Percentiles rank a stretch among this genome's conserved stretches.
Evolutionary conservation across 2,329 filamentous ascomycete genomes (phyloP).

Genomic region (Fusarium sp.): DNA sequence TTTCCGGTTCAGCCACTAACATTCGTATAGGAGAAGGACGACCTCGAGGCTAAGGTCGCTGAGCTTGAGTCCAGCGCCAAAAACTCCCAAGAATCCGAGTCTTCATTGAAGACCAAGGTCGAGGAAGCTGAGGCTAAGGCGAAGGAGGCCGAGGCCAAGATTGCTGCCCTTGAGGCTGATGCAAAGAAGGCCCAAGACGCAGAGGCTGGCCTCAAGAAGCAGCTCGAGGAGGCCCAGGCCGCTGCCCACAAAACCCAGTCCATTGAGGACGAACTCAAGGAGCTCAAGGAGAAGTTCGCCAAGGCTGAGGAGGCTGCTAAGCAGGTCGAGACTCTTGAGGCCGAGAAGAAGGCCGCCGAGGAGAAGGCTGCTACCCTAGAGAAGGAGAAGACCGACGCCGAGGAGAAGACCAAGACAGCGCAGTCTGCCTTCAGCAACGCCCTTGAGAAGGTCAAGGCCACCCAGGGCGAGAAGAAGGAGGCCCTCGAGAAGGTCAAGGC

Average conservation of each 20-base stretch:
- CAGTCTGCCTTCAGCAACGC: slow-evolving; percentile 30
- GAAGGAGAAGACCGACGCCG: slow-evolving; percentile 33
- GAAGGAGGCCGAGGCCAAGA: too few relatives aligned
- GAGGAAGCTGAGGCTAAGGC: slow-evolving; percentile 25
- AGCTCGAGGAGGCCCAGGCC: slow-evolving; percentile 33
- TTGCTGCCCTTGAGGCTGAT: too few relatives aligned
- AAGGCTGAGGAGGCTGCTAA: slow-evolving; percentile 29
- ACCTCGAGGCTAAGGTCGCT: slow-evolving; percentile 36
- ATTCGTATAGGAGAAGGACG: slow-evolving; percentile 43
- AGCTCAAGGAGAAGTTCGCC: slow-evolving; percentile 40
- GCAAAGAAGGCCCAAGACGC: too few relatives aligned
- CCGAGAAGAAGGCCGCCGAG: slow-evolving; percentile 17
- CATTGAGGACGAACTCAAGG: slow-evolving; percentile 35
- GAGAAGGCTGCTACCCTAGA: slow-evolving; percentile 9
- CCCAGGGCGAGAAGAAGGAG: slow-evolving; percentile 36
- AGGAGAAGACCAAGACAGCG: slow-evolving; percentile 35
- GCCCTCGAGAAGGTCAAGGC: slow-evolving; percentile 36
- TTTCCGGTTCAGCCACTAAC: slow-evolving; percentile 17
- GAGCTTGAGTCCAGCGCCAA: slow-evolving; percentile 32
- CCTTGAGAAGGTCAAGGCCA: slow-evolving; percentile 24
- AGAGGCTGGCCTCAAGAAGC: too few relatives aligned
- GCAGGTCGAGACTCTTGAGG: slow-evolving; percentile 23
- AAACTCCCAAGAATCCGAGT: slow-evolving; percentile 38
- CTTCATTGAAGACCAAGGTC: slow-evolving; percentile 41
- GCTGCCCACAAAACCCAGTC: slow-evolving; percentile 35